phyloP scores from a whole-genome alignment of 2,329 filamentous ascomycete genomes.

The Xylaria sp. region DNA sequence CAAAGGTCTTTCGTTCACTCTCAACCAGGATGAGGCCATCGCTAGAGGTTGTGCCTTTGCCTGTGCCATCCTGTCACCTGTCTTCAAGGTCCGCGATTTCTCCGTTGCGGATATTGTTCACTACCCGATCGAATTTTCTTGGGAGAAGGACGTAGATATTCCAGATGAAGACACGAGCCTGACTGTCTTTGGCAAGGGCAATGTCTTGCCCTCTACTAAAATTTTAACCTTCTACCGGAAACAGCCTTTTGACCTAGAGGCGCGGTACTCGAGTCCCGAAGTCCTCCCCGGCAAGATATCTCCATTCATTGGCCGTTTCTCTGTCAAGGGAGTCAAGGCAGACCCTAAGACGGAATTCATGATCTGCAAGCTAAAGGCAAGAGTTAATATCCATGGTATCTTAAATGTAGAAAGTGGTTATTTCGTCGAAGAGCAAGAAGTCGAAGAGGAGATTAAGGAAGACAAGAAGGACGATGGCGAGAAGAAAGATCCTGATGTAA shows the following conservation, averaged over 20 bases:
- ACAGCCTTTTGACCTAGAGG: slow-evolving; percentile 95
- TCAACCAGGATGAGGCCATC: slow-evolving; percentile 98
- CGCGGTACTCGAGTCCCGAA: slow-evolving; percentile 89
- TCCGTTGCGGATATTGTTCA: slow-evolving; percentile 96
- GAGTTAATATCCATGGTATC: slow-evolving; percentile 94
- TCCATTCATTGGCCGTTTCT: slow-evolving; percentile 97
- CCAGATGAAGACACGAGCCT: slow-evolving; percentile 98
- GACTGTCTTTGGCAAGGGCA: slow-evolving; percentile 97
- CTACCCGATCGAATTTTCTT: slow-evolving; percentile 98
- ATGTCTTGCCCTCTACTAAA: slow-evolving; percentile 97
- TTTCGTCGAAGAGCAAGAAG: slow-evolving; percentile 96
- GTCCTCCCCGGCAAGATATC: slow-evolving; percentile 87
- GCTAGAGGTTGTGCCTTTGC: slow-evolving; percentile 96
- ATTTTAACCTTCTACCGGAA: slow-evolving; percentile 99
- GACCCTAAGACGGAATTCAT: slow-evolving; percentile 96
- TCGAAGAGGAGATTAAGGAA: slow-evolving; percentile 90
- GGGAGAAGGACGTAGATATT: slow-evolving; percentile 98
- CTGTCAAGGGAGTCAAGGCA: slow-evolving; percentile 95
- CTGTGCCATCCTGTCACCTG: slow-evolving; percentile 95
- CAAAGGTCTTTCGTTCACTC: slow-evolving; percentile 92
- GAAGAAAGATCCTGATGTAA: slow-evolving; percentile 78
- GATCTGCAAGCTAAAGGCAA: slow-evolving; percentile 99
- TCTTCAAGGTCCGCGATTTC: slow-evolving; percentile 99
- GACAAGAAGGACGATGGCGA: slow-evolving; percentile 66
- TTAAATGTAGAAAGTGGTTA: slow-evolving; percentile 97